Base-by-base conservation (phyloP, 202 grass and related monocot species). In the Panicum hallii region DNA sequence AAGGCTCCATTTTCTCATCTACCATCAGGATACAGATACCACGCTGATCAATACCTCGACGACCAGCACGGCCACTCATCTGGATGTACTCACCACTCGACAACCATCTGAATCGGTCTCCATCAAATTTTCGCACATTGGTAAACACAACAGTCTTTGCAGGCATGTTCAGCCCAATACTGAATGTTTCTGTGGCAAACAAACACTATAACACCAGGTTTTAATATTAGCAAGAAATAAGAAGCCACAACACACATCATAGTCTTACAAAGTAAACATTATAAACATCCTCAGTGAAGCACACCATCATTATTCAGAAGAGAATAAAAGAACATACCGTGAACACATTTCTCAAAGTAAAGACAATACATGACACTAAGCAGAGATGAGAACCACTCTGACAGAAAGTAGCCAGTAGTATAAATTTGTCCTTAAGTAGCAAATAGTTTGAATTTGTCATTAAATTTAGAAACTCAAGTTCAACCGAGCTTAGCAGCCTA, bases 151-250 rank as follows among this genome's bases (percentile, higher is more conserved):
- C 91, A 83, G 96, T 99, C 75, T 99, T 99, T 79, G 96, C 96
- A 85, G 96, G 96, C 96, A 99, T 99, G 90, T 99, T 99, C 84
- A 99, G 84, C 77, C 96, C 96, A 79, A 99, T 99, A 88, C 96
- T 99, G 90, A 99, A 99, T 68, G 96, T 99, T 84, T 99, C 96
- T 81, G 96, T 99, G 40, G 96, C 96, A 88, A 97, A 97, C 79
- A 99, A 82, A 75, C 96, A 99, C 93, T 99, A 83, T 73, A 94
- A 82, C 57, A 83, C 70, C 82, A 86, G 32, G 80, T 85, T 87
- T 78, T 30, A 82, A 70, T 72, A 11, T 74, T 52, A 79, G 81
- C 3, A 88, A 74, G 9, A 78, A 72, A 52, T 68, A n/a, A 85
- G 23, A 85, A 28, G 64, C 15, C 16, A 87, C 22, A 79, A 54